phyloP scores from a whole-genome alignment of 768 basidiomycete species.

The Trametes sanguinea region DNA sequence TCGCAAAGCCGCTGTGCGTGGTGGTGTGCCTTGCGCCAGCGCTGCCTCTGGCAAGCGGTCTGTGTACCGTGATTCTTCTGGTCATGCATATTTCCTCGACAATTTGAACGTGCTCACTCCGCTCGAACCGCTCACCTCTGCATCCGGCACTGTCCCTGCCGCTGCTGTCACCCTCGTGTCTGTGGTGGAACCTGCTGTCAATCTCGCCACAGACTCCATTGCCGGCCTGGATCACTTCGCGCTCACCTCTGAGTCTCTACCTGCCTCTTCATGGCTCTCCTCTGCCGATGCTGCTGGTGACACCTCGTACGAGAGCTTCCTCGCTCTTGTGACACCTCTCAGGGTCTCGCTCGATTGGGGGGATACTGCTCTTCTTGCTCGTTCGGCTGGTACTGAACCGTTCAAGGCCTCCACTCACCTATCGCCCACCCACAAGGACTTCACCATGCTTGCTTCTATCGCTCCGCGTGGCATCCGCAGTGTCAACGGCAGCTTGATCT shows the following conservation, averaged over 20 bases:
- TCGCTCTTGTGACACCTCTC: not conserved
- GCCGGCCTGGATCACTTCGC: not conserved
- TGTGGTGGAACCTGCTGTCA: not conserved
- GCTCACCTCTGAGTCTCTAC: no score
- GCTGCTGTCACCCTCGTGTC: not conserved
- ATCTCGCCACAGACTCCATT: not conserved
- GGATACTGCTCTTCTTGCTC: not conserved
- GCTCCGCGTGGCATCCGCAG: conserved; percentile 30
- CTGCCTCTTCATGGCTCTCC: not conserved
- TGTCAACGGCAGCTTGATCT: conserved; percentile 31
- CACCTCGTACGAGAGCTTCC: not conserved
- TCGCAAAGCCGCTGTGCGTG: not conserved
- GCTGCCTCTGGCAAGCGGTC: no score
- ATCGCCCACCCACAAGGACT: conserved; percentile 29
- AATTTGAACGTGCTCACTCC: not conserved
- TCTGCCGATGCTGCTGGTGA: not conserved
- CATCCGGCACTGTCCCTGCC: not conserved
- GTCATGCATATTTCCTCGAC: not conserved
- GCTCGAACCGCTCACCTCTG: not conserved
- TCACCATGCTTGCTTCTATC: conserved; percentile 29
- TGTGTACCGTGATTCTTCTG: not conserved
- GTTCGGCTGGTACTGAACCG: not conserved
- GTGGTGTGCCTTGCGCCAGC: not conserved
- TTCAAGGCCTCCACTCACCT: conserved; percentile 26
- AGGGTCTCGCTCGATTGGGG: not conserved